A percentile compares a stretch with the other conserved stretches of the same genome.
Conservation (phyloP, 1,139 yeast species). For the Blastobotrys raffinosifermentans region DNA sequence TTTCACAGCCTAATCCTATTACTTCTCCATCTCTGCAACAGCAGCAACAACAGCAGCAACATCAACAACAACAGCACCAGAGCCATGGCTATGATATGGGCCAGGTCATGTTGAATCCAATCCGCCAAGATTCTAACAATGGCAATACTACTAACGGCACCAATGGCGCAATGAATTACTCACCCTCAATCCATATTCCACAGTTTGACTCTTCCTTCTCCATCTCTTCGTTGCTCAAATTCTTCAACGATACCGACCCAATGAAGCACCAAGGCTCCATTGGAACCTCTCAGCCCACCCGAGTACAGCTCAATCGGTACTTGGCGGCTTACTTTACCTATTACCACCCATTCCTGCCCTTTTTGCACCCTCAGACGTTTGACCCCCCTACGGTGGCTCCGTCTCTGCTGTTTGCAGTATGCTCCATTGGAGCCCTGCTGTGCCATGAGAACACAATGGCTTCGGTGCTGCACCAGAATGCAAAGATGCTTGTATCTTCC, state of each 20-base stretch:
- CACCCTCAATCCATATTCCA: slow-evolving; percentile 15
- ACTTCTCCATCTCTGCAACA: slow-evolving; percentile 3
- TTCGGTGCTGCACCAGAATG: slow-evolving; percentile 23
- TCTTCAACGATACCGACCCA: slow-evolving; percentile 15
- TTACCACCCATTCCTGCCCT: slow-evolving; percentile 34
- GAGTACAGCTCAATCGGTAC: slow-evolving; percentile 28
- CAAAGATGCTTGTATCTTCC: slow-evolving; percentile 23
- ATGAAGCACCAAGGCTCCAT: slow-evolving; percentile 12
- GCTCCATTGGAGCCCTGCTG: slow-evolving; percentile 33
- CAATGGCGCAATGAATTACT: not conserved
- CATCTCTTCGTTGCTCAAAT: slow-evolving; percentile 18
- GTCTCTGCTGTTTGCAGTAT: slow-evolving; percentile 30
- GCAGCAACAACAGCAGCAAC: slow-evolving; percentile 6
- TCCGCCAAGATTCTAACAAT: not conserved
- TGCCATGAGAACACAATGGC: slow-evolving; percentile 30
- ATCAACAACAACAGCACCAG: not conserved
- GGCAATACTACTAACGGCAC: no score
- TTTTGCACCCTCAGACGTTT: slow-evolving; percentile 32
- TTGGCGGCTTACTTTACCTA: slow-evolving; percentile 30
- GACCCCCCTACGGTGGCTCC: slow-evolving; percentile 29
- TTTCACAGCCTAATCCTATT: not conserved
- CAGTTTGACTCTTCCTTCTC: slow-evolving; percentile 20
- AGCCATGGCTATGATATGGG: not conserved
- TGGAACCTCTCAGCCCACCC: slow-evolving; percentile 23
- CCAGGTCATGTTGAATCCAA: slow-evolving; percentile 2